phyloP scores from a whole-genome alignment of 2,329 filamentous ascomycete species.

The Aspergillus bombycis region DNA sequence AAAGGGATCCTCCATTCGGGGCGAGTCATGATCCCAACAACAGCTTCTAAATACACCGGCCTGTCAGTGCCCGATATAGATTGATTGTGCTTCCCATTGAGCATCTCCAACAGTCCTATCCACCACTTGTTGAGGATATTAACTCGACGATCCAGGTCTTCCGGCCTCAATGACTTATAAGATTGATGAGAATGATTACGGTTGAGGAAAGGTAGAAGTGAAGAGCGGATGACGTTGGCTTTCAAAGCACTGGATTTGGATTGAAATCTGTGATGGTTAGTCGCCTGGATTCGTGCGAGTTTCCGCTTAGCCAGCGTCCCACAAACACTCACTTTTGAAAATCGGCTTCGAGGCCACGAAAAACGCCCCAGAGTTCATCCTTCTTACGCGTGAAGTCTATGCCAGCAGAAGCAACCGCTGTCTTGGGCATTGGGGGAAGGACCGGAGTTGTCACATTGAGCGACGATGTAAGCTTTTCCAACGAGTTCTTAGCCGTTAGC shows the following conservation, averaged over 20 bases:
- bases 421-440: constrained; percentile 52
- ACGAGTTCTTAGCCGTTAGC: constrained; percentile 46
- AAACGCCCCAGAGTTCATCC: constrained; percentile 71
- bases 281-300: constrained; percentile 11
- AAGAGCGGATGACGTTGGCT: constrained; percentile 72
- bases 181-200: constrained; percentile 70
- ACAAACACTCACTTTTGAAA: constrained; percentile 60
- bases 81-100: constrained; percentile 74
- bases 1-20: constrained; percentile 81
- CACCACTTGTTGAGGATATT: constrained; percentile 90
- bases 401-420: constrained; percentile 41
- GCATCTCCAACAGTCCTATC: constrained; percentile 77
- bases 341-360: constrained; percentile 69
- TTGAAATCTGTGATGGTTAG: constrained; percentile 58
- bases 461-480: constrained; percentile 49
- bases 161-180: constrained; percentile 66
- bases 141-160: constrained; percentile 79
- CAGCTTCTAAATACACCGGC: constrained; percentile 76
- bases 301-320: background rate
- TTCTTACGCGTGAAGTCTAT: constrained; percentile 57
- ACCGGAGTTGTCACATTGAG: constrained; percentile 50
- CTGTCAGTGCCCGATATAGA: constrained; percentile 83
- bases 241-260: constrained; percentile 74
- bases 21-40: constrained; percentile 81
- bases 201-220: constrained; percentile 76